phyloP scores from a whole-genome alignment of 148 eudicot genomes.

The Cornus kousa region DNA sequence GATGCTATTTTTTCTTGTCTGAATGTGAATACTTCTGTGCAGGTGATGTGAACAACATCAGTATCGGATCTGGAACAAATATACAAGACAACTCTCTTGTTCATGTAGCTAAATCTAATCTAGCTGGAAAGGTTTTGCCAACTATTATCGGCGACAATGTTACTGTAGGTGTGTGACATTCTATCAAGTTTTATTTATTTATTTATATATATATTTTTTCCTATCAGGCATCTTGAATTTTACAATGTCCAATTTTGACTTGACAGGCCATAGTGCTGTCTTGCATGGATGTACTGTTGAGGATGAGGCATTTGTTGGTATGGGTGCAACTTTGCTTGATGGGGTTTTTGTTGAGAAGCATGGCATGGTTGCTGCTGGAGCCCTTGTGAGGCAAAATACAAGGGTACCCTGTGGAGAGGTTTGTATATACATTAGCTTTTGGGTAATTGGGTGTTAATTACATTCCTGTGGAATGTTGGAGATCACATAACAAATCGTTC shows the following conservation, averaged over 20 bases:
- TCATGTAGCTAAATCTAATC: conserved; percentile 94
- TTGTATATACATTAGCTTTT: neutral
- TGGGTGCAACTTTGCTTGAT: conserved; percentile 86
- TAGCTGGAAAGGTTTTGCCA: conserved; percentile 89
- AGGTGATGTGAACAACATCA: conserved; percentile 91
- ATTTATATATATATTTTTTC: neutral
- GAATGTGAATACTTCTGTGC: conserved; percentile 14
- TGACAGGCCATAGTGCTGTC: conserved; percentile 77
- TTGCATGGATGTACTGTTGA: conserved; percentile 81
- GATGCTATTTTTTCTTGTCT: neutral
- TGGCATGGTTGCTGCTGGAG: conserved; percentile 88
- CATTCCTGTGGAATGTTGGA: neutral
- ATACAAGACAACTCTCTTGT: conserved; percentile 97
- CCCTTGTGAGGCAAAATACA: conserved; percentile 72
- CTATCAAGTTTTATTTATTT: neutral
- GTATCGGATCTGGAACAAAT: conserved; percentile 86
- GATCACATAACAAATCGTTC: neutral
- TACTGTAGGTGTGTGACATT: conserved; percentile 74
- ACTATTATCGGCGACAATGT: conserved; percentile 90
- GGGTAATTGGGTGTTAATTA: neutral
- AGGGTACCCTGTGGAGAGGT: conserved; percentile 59
- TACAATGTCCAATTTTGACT: conserved; percentile 14
- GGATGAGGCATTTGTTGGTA: conserved; percentile 86
- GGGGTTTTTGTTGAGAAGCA: conserved; percentile 73
- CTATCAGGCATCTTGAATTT: conserved; percentile 1